Conservation (phyloP, 2,329 filamentous ascomycete species). For the Diaporthe amygdali region DNA sequence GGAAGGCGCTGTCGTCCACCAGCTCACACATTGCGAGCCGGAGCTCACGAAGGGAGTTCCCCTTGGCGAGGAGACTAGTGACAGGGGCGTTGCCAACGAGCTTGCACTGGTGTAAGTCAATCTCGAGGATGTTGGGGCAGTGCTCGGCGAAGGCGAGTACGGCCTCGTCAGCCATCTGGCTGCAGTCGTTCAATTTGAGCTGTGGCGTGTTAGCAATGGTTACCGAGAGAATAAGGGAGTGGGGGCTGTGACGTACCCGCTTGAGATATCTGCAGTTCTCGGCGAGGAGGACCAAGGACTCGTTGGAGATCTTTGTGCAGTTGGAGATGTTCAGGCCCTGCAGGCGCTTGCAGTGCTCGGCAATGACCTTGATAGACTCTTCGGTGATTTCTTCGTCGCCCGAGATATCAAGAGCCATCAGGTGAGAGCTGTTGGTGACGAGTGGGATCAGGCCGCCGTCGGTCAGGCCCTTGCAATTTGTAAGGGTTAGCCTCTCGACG, state of each 20-base stretch:
- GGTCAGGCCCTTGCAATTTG: slow-evolving; percentile 84
- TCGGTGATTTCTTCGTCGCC: slow-evolving; percentile 85
- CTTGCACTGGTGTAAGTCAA: slow-evolving; percentile 87
- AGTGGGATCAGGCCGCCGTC: slow-evolving; percentile 83
- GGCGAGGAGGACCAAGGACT: slow-evolving; percentile 81
- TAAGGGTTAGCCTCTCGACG: slow-evolving; percentile 90
- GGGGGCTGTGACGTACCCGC: slow-evolving; percentile 60
- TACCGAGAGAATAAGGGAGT: not conserved
- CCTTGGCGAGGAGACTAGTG: slow-evolving; percentile 77
- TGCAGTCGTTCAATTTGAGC: slow-evolving; percentile 93
- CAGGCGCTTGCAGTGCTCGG: slow-evolving; percentile 80
- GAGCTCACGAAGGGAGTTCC: slow-evolving; percentile 86
- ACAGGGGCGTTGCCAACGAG: slow-evolving; percentile 84
- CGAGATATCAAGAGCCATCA: slow-evolving; percentile 91
- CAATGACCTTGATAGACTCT: slow-evolving; percentile 76
- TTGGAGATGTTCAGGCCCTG: slow-evolving; percentile 93
- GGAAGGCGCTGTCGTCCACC: slow-evolving; percentile 87
- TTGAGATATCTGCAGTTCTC: slow-evolving; percentile 86
- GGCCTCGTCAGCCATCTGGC: slow-evolving; percentile 81
- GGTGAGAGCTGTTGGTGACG: slow-evolving; percentile 76
- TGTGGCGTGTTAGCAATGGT: slow-evolving; percentile 39
- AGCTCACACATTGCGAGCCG: slow-evolving; percentile 84
- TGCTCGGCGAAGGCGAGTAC: slow-evolving; percentile 85
- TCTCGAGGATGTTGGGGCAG: slow-evolving; percentile 93
- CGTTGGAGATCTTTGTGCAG: slow-evolving; percentile 84